These are phyloP conservation scores for Syzygium aqueum DNA, from an alignment of 345 rosid species.

Conservation along the genomic window DNA sequence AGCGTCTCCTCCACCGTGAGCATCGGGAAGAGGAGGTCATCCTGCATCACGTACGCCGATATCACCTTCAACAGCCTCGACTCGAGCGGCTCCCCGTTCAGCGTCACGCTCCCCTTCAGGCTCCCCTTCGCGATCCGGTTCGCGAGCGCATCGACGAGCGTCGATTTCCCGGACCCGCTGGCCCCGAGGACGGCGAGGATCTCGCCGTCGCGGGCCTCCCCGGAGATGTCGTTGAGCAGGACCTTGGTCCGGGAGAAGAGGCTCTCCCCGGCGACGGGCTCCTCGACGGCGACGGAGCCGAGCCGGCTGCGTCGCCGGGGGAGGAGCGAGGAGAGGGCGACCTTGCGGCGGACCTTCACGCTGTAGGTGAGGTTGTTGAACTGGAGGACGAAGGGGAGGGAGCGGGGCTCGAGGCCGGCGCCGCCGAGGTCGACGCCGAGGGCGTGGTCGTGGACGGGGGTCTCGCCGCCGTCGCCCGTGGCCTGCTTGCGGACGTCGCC, in stretches of 20 bases:
- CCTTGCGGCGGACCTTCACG: constrained; percentile 45
- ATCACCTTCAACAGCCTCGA: constrained; percentile 75
- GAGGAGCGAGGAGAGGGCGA: constrained; percentile 24
- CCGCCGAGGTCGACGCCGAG: constrained; percentile 34
- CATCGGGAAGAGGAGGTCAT: constrained; percentile 81
- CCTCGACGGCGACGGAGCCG: constrained; percentile 11
- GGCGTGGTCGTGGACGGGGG: constrained; percentile 55
- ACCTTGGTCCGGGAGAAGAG: constrained; percentile 44
- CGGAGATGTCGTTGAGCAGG: constrained; percentile 68
- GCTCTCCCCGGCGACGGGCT: constrained; percentile 31
- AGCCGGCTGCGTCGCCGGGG: background rate
- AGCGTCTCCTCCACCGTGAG: constrained; percentile 82
- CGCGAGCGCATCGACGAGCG: constrained; percentile 70
- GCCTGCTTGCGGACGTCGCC: constrained; percentile 55
- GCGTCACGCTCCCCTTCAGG: constrained; percentile 52
- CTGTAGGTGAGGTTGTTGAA: constrained; percentile 75
- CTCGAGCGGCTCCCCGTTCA: constrained; percentile 68
- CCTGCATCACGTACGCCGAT: constrained; percentile 95
- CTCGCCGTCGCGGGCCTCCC: constrained; percentile 86
- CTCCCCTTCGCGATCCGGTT: constrained; percentile 79
- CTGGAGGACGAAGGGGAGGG: constrained; percentile 57
- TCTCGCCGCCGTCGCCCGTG: constrained; percentile 56
- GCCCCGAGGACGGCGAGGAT: constrained; percentile 89
- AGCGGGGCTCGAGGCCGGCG: constrained; percentile 22
- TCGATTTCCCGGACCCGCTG: constrained; percentile 90